These are phyloP conservation scores for Geranium brycei DNA, from an alignment of 345 rosid genomes.

Conservation along the genomic window DNA sequence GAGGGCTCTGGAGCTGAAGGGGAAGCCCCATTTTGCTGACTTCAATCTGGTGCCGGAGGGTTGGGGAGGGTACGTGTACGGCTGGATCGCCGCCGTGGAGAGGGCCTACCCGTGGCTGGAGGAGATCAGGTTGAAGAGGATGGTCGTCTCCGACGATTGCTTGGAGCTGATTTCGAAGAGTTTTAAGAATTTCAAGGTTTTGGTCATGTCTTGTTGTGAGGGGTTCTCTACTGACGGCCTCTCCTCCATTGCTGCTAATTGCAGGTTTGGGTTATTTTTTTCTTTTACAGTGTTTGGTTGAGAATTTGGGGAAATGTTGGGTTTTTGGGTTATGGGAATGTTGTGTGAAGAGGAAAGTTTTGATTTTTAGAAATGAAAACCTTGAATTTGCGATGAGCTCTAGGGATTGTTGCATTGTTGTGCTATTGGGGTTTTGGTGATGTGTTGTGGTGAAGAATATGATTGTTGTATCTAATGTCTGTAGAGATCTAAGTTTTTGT, in stretches of 20 bases:
- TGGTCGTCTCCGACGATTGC: slow-evolving; percentile 78
- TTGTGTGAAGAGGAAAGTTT: no score
- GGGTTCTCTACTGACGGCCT: slow-evolving; percentile 91
- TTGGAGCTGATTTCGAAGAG: slow-evolving; percentile 68
- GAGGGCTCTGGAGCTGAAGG: slow-evolving; percentile 72
- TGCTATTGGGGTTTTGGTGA: no score
- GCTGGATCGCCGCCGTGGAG: slow-evolving; percentile 59
- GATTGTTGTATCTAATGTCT: no score
- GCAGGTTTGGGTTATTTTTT: slow-evolving; percentile 41
- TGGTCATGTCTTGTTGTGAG: slow-evolving; percentile 70
- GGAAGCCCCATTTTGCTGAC: slow-evolving; percentile 96
- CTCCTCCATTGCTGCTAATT: slow-evolving; percentile 76
- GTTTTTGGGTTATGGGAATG: no score
- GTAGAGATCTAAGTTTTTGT: no score
- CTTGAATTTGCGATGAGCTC: no score
- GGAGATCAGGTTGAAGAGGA: slow-evolving; percentile 73
- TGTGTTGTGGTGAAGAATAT: no score
- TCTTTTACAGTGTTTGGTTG: no score
- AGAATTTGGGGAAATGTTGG: no score
- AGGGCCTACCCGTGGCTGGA: slow-evolving; percentile 46
- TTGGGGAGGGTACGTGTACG: slow-evolving; percentile 81
- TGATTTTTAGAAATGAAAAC: no score
- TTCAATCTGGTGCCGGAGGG: slow-evolving; percentile 82
- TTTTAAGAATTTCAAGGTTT: slow-evolving; percentile 58
- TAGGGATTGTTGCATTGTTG: no score